Conservation (phyloP, 73 alveolate genomes). For the Breviolum minutum region DNA sequence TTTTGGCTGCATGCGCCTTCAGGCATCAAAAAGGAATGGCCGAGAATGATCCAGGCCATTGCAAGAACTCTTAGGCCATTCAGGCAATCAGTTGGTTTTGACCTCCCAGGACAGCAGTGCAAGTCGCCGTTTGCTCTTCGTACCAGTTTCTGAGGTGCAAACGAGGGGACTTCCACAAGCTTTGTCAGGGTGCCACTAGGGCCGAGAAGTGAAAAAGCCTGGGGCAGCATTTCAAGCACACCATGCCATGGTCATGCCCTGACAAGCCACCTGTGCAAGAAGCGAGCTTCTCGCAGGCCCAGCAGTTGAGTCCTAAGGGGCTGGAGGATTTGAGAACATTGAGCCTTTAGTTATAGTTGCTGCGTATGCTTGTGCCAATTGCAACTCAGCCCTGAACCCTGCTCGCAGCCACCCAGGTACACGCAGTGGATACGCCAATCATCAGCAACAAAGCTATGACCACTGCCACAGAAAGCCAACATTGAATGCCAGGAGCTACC, state of each 20-base stretch:
- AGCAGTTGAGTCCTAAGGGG: neutral
- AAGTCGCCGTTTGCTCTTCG: neutral
- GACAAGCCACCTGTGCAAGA: neutral
- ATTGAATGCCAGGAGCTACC: constrained; percentile 27
- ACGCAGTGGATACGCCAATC: constrained; percentile 21
- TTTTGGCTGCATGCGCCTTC: constrained; percentile 11
- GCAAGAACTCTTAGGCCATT: constrained; percentile 75
- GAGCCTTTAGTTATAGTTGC: too few species aligned
- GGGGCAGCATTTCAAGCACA: neutral
- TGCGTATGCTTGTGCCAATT: too few species aligned
- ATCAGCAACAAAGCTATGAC: neutral
- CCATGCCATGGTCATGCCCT: too few species aligned
- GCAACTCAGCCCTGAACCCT: neutral
- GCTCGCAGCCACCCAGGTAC: neutral
- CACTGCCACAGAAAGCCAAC: neutral
- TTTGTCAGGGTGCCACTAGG: constrained; percentile 69
- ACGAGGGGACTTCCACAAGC: constrained; percentile 53
- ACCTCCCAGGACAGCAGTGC: neutral
- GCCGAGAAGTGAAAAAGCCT: constrained; percentile 66
- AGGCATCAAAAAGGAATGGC: constrained; percentile 79
- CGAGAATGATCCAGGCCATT: constrained; percentile 62
- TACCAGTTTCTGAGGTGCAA: neutral
- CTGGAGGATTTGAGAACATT: too few species aligned
- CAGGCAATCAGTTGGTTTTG: constrained; percentile 75
- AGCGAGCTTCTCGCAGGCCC: neutral